Evolutionary conservation across 257 asterid species (phyloP).

Genomic region (Capsicum baccatum): DNA sequence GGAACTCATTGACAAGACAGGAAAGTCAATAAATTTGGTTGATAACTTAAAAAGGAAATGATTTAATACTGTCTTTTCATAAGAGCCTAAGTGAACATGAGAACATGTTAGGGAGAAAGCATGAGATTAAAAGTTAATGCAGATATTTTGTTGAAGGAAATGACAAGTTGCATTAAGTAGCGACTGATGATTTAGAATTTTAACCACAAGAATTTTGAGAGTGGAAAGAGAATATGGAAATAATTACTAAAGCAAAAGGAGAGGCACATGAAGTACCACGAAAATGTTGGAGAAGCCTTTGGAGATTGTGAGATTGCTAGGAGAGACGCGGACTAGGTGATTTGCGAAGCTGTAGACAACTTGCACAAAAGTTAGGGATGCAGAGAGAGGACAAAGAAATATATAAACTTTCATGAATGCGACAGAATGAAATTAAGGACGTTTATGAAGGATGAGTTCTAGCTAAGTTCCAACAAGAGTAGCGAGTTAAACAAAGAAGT

Average conservation of each 20-base stretch:
- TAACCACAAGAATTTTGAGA: not conserved
- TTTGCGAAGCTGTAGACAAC: too few species aligned
- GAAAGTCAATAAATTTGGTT: not conserved
- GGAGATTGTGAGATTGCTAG: too few species aligned
- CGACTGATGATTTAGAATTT: not conserved
- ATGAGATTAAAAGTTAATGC: not conserved
- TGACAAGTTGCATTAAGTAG: not conserved
- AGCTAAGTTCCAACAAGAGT: too few species aligned
- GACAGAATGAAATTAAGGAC: too few species aligned
- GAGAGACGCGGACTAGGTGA: too few species aligned
- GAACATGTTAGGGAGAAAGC: not conserved
- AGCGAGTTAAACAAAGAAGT: too few species aligned
- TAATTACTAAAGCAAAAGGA: not conserved
- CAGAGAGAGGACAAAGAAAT: too few species aligned
- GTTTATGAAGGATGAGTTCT: too few species aligned
- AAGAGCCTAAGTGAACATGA: constrained; percentile 5
- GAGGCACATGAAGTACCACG: not conserved
- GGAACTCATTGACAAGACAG: constrained; percentile 12
- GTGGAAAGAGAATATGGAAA: not conserved
- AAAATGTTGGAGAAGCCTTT: too few species aligned
- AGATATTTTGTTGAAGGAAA: not conserved
- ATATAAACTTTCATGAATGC: too few species aligned
- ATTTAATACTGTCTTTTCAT: not conserved
- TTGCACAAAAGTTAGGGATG: too few species aligned
- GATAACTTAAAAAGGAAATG: not conserved